Percentiles rank a stretch among this genome's conserved stretches.
Evolutionary conservation across 2,329 filamentous ascomycete species (phyloP).

Genomic region (Alternaria metachromatica): DNA sequence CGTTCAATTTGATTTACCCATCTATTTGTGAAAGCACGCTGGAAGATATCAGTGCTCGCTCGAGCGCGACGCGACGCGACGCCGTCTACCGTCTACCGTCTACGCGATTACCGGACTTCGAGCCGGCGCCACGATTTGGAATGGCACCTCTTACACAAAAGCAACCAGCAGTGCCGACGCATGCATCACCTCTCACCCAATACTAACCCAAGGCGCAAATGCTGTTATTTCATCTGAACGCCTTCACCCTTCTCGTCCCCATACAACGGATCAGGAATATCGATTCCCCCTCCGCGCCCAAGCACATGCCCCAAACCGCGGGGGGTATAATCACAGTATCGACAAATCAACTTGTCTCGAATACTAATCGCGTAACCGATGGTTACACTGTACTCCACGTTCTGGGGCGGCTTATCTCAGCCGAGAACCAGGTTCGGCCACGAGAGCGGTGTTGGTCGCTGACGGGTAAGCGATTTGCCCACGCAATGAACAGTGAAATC

Average conservation of each 20-base stretch:
- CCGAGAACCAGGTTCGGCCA: background rate
- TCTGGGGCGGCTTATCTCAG: constrained; percentile 10
- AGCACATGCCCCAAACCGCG: background rate
- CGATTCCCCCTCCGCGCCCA: background rate
- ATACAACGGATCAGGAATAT: background rate
- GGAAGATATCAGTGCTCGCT: too few relatives aligned
- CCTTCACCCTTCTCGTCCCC: background rate
- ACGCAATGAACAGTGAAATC: background rate
- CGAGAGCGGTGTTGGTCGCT: constrained; percentile 1
- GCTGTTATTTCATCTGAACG: constrained; percentile 14
- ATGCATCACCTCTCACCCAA: constrained; percentile 31
- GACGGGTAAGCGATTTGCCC: background rate
- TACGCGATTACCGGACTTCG: background rate
- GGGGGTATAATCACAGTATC: too few relatives aligned
- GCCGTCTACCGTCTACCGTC: background rate
- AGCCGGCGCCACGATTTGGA: background rate
- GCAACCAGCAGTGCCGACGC: background rate
- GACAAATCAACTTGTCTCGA: background rate
- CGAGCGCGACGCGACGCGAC: background rate
- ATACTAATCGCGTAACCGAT: background rate
- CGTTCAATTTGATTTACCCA: too few relatives aligned
- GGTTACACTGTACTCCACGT: background rate
- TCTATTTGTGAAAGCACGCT: too few relatives aligned
- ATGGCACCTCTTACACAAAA: background rate
- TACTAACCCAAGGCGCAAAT: constrained; percentile 32